Percentiles rank a stretch among this genome's conserved stretches.
Conservation (phyloP, 345 rosid genomes). For the Aquilaria malaccensis region DNA sequence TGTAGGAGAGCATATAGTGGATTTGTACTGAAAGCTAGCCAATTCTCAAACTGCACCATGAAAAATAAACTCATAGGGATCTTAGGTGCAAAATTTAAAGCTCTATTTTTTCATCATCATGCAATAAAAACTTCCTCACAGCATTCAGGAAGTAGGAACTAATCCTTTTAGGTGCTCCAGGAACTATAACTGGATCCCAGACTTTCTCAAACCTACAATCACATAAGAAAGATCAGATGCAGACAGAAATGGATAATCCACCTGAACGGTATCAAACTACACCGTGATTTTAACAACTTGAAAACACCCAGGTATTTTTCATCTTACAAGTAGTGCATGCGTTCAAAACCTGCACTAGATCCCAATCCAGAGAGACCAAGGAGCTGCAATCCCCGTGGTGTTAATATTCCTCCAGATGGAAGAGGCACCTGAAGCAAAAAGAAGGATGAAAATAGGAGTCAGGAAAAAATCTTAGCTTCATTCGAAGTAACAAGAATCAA, state of each 20-base stretch:
- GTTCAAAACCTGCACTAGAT: slow-evolving; percentile 82
- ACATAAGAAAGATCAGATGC: slow-evolving; percentile 1
- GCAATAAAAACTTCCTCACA: slow-evolving; percentile 31
- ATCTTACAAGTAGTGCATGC: slow-evolving; percentile 82
- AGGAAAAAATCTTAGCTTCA: neutral
- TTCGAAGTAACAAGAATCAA: neutral
- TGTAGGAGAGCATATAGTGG: slow-evolving; percentile 86
- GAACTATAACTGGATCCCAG: slow-evolving; percentile 86
- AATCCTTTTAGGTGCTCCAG: slow-evolving; percentile 56
- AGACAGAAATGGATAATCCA: slow-evolving; percentile 9
- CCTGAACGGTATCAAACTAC: neutral
- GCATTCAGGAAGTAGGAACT: slow-evolving; percentile 71
- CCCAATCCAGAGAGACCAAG: slow-evolving; percentile 88
- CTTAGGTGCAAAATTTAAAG: neutral
- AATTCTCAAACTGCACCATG: slow-evolving; percentile 59
- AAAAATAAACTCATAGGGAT: slow-evolving; percentile 10
- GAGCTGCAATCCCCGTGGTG: slow-evolving; percentile 71
- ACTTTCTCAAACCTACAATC: slow-evolving; percentile 71
- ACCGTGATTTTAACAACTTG: neutral
- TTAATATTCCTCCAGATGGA: slow-evolving; percentile 84
- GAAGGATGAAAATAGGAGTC: neutral
- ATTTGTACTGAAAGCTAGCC: slow-evolving; percentile 66
- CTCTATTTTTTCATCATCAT: slow-evolving; percentile 7
- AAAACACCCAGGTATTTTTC: neutral
- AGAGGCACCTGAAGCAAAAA: slow-evolving; percentile 53